Percentiles rank a stretch among this genome's conserved stretches.
Conservation (phyloP, 352 stramenopile genomes). For the Peronosclerospora sorghi region DNA sequence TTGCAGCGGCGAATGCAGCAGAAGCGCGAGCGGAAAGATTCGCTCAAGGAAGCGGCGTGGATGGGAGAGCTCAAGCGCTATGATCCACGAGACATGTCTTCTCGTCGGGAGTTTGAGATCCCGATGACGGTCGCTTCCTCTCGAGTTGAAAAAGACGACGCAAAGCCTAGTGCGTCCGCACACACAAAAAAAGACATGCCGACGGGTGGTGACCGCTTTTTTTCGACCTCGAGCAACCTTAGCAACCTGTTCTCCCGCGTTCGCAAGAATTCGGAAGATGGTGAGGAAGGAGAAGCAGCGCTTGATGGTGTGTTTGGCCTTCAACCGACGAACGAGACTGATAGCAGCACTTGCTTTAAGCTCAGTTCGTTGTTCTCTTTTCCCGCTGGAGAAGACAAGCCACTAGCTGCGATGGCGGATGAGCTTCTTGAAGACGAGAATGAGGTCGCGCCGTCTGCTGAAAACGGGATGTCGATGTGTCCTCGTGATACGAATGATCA, state of each 20-base stretch:
- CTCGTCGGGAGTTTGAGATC: conserved; percentile 43
- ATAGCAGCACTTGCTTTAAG: conserved; percentile 34
- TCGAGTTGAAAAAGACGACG: conserved; percentile 14
- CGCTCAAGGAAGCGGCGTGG: conserved; percentile 65
- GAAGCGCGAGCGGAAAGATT: conserved; percentile 35
- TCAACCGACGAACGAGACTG: not conserved
- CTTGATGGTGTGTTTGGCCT: conserved; percentile 57
- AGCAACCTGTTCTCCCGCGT: conserved; percentile 66
- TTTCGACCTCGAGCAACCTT: conserved; percentile 42
- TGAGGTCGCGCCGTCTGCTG: conserved; percentile 5
- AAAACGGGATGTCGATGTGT: conserved; percentile 10
- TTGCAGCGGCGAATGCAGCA: conserved; percentile 41
- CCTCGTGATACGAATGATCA: conserved; percentile 9
- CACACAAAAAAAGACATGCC: conserved; percentile 39
- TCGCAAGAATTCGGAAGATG: conserved; percentile 76
- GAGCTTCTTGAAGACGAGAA: conserved; percentile 39
- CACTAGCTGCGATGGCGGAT: conserved; percentile 32
- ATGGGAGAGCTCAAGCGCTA: conserved; percentile 69
- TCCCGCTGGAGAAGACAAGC: conserved; percentile 36
- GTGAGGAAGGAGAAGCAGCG: conserved; percentile 56
- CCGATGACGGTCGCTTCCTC: conserved; percentile 16
- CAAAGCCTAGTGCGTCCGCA: not conserved
- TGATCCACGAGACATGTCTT: conserved; percentile 35
- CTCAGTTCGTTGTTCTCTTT: conserved; percentile 65
- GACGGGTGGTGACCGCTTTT: conserved; percentile 61